Conservation (phyloP, 176 grass and related monocot genomes). For the Guadua angustifolia region DNA sequence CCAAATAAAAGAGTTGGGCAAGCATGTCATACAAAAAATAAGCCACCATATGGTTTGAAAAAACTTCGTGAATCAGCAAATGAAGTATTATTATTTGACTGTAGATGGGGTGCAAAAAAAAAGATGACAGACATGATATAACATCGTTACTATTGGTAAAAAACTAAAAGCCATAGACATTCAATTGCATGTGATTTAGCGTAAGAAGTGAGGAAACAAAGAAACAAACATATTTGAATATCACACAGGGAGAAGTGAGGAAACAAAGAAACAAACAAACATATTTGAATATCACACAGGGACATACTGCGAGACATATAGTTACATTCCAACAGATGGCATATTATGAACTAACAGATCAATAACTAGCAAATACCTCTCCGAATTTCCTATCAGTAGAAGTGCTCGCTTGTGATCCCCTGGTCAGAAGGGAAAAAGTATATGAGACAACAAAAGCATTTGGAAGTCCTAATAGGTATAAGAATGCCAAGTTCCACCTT, state of each 20-base stretch:
- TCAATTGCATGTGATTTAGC: slow-evolving; percentile 7
- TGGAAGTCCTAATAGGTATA: slow-evolving; percentile 32
- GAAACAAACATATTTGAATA: slow-evolving; percentile 1
- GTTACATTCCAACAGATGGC: slow-evolving; percentile 12
- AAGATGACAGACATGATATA: not conserved
- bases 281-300: not conserved
- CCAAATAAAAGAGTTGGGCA: not conserved
- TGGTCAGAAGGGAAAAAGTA: slow-evolving; percentile 45
- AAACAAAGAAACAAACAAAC: not conserved
- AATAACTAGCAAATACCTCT: slow-evolving; percentile 63
- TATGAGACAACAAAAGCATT: slow-evolving; percentile 46
- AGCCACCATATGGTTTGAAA: not conserved
- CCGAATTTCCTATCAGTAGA: slow-evolving; percentile 83
- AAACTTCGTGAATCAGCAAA: slow-evolving; percentile 1
- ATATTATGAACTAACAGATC: slow-evolving; percentile 1
- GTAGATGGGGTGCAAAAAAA: not conserved
- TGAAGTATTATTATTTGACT: not conserved
- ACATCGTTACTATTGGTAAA: not conserved
- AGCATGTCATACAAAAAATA: slow-evolving; percentile 5
- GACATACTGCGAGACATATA: not conserved
- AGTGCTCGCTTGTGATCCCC: slow-evolving; percentile 60
- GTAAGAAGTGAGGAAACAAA: not conserved
- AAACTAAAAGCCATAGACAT: not conserved
- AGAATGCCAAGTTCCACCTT: slow-evolving; percentile 56
- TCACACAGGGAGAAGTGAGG: not conserved